Conservation (phyloP, 108 stramenopile genomes). For the Hondaea fermentalgiana region DNA sequence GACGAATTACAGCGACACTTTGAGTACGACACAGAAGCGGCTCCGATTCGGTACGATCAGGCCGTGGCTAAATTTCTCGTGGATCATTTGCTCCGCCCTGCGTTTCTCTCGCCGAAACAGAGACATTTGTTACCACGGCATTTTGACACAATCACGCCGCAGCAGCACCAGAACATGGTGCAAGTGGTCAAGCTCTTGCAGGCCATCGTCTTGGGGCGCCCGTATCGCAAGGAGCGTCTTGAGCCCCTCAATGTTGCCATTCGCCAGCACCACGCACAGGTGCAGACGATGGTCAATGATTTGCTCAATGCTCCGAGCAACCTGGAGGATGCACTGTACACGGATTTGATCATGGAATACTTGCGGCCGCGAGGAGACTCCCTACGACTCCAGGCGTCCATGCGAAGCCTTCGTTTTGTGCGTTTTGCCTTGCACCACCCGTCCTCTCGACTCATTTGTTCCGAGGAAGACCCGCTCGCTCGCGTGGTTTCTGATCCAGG, state of each 20-base stretch:
- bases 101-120: not conserved
- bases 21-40: not conserved
- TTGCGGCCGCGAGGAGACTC: not conserved
- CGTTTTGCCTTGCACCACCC: not conserved
- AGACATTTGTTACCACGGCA: not conserved
- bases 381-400: not conserved
- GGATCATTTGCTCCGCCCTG: not conserved
- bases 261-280: not conserved
- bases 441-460: not conserved
- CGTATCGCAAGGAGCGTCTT: not conserved
- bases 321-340: not conserved
- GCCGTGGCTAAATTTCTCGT: not conserved
- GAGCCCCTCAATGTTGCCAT: constrained; percentile 5
- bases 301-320: not conserved
- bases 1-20: not conserved
- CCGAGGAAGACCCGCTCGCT: not conserved
- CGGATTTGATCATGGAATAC: not conserved
- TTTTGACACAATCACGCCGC: not conserved
- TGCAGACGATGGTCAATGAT: not conserved
- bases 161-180: not conserved
- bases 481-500: not conserved
- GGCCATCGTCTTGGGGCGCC: not conserved
- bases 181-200: not conserved
- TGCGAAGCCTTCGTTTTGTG: not conserved
- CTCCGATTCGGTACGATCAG: not conserved